Base-by-base conservation (phyloP, 1,284 basidiomycete genomes). In the Malassezia equina region DNA sequence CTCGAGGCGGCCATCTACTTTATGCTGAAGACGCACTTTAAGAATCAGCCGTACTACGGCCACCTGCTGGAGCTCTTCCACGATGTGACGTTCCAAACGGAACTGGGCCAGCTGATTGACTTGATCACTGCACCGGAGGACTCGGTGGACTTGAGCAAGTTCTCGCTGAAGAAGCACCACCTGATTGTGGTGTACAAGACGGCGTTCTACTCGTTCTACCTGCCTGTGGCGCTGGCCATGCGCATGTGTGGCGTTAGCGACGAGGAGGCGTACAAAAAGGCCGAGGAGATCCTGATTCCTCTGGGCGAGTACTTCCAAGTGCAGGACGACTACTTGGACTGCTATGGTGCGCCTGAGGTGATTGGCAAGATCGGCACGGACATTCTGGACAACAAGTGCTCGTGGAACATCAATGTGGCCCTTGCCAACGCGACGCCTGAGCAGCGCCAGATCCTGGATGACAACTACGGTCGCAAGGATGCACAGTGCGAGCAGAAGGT, bases 261-360 rank as follows among this genome's bases (percentile, higher is more conserved):
- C 60, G 77, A 81, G 29, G 76, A 81, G 12, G 83, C 87, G 4
- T 96, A 90, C 80, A 80, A 85, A 54, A 77, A 83, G 61, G 87
- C 93, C 0, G 80, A 84, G 48, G 81, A 83, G 47, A 93, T 98
- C 72, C 82, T 96, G 45, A 78, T 98, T 51, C 89, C 88, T 8
- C 81, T 96, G 59, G 93, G 94, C 56, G 90, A 94, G 77, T 98
- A 96, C 78, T 98, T 96, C 84, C 93, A 98, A 78, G 82, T 94
- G 47, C 93, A 98, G 77, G 93, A 98, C 77, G 94, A 98, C 77
- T 96, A 86, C 78, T 83, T 98, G 64, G 93, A 98, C 77, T 94
- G 84, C 74, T 86, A 86, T 48, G 90, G 86, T 11, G 82, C 87
- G 2, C 88, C 90, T 0, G 89, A 91, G 78, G 82, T 87, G 65